Percentiles rank a stretch among this genome's conserved stretches.
Conservation (phyloP, 2,329 filamentous ascomycete genomes). For the Talaromyces piceae region DNA sequence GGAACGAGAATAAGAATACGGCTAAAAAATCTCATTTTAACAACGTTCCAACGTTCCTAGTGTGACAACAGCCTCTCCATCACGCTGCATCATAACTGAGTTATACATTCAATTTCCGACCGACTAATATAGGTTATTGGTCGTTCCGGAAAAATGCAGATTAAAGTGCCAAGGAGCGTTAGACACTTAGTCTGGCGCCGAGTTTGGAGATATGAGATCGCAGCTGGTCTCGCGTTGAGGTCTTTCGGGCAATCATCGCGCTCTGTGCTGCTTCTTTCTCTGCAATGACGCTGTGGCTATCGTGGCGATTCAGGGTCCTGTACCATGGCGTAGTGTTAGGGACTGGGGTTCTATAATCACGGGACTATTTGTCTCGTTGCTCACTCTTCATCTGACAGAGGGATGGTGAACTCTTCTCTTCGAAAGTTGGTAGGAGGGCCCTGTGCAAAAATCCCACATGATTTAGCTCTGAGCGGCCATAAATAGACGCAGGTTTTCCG, state of each 20-base stretch:
- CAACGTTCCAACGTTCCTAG: constrained; percentile 39
- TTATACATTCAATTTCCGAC: neutral
- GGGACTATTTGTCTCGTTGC: constrained; percentile 14
- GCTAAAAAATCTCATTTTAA: constrained; percentile 33
- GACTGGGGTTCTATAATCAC: no score
- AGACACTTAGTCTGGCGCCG: constrained; percentile 3
- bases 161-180: neutral
- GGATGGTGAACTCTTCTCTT: constrained; percentile 34
- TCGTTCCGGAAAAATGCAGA: neutral
- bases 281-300: constrained; percentile 22
- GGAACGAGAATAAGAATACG: constrained; percentile 8
- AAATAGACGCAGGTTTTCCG: neutral
- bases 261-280: constrained; percentile 23
- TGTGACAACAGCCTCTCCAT: constrained; percentile 21
- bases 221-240: constrained; percentile 19
- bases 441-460: constrained; percentile 18
- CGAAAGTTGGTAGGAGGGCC: constrained; percentile 38
- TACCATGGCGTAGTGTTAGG: constrained; percentile 16
- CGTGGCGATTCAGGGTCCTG: constrained; percentile 27
- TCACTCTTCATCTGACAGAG: constrained; percentile 33
- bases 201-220: constrained; percentile 1
- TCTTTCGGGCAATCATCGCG: constrained; percentile 17
- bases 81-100: constrained; percentile 1
- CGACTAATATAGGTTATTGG: neutral
- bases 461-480: constrained; percentile 10